Percentiles rank a stretch among this genome's conserved stretches.
These are phyloP conservation scores for Suhomyces bribrorum DNA, from an alignment of 1,139 yeast species.

Conservation along the genomic window DNA sequence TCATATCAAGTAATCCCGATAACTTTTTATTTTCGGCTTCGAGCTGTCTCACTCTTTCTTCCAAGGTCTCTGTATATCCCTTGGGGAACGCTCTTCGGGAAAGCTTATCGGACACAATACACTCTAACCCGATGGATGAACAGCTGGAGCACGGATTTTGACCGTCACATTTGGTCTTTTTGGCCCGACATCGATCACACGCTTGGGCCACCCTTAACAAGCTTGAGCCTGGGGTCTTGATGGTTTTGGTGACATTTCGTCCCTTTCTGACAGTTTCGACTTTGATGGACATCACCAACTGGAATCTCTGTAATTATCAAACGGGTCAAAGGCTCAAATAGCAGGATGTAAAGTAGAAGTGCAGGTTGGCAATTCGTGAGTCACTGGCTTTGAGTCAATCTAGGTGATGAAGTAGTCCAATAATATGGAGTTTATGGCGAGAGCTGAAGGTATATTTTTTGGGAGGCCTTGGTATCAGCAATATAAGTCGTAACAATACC, in stretches of 20 bases:
- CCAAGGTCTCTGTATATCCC: constrained; percentile 45
- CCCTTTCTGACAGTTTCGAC: constrained; percentile 6
- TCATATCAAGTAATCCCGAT: constrained; percentile 51
- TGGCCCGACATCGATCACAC: constrained; percentile 83
- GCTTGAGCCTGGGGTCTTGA: constrained; percentile 61
- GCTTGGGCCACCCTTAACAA: constrained; percentile 74
- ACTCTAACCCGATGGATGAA: constrained; percentile 44
- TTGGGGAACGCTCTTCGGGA: constrained; percentile 35
- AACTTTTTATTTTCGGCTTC: constrained; percentile 47
- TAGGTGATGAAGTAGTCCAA: no score
- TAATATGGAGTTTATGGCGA: no score
- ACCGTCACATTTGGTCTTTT: constrained; percentile 77
- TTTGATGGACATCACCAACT: constrained; percentile 8
- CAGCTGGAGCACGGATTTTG: constrained; percentile 53
- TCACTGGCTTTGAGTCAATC: no score
- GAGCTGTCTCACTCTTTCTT: constrained; percentile 46
- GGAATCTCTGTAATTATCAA: no score
- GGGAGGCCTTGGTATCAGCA: no score
- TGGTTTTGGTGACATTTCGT: constrained; percentile 47
- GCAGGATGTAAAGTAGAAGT: no score
- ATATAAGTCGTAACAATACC: no score
- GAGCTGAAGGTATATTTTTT: no score
- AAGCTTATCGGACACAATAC: constrained; percentile 48
- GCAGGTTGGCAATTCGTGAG: no score
- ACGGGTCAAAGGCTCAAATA: no score